Evolutionary conservation across 2,329 filamentous ascomycete genomes (phyloP).

Genomic region (Pezicula neosporulosa): DNA sequence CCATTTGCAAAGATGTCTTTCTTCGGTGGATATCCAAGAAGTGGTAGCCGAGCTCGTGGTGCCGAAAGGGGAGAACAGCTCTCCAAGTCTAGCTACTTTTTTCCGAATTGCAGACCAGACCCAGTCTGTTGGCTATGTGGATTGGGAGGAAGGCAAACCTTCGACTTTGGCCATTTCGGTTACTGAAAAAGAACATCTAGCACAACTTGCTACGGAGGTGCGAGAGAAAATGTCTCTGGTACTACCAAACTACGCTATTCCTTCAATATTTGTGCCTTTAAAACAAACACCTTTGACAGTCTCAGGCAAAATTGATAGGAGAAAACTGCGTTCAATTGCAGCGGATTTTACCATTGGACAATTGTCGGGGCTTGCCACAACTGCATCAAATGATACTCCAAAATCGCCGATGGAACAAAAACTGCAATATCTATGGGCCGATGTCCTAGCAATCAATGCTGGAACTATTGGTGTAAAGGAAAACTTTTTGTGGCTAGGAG

Average conservation of each 20-base stretch:
- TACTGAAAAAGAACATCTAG: not conserved
- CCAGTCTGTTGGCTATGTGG: not conserved
- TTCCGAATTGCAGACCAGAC: not conserved
- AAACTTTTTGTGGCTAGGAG: conserved; percentile 1
- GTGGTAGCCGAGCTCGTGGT: not conserved
- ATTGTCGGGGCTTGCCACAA: not conserved
- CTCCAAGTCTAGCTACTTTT: not conserved
- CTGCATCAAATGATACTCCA: not conserved
- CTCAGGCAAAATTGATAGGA: not conserved
- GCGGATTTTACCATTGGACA: not conserved
- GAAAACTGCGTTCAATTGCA: not conserved
- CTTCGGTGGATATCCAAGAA: not conserved
- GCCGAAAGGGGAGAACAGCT: not conserved
- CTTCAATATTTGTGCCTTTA: conserved; percentile 2
- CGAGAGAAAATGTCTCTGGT: not conserved
- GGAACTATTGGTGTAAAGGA: not conserved
- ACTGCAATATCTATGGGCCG: not conserved
- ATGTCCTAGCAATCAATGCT: not conserved
- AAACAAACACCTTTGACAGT: not conserved
- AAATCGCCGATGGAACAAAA: not conserved
- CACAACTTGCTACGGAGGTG: not conserved
- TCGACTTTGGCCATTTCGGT: not conserved
- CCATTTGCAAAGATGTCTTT: not conserved
- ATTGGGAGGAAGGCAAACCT: not conserved
- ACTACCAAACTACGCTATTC: conserved; percentile 4